Base-by-base conservation (phyloP, 768 basidiomycete species). In the Pisolithus orientalis region DNA sequence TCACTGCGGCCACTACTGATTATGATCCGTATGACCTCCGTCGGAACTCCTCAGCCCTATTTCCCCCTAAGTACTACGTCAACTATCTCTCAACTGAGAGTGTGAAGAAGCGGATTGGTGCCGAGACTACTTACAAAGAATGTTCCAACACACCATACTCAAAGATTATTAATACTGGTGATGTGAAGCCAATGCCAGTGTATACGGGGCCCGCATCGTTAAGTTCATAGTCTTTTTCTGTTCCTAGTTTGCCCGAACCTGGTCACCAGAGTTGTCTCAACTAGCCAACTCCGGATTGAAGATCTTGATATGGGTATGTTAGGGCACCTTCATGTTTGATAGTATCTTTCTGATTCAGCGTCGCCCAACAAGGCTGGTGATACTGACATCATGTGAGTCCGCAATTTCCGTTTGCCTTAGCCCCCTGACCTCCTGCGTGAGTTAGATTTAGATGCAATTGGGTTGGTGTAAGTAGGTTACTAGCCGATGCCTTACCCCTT, bases 11-110 rank as follows among this genome's bases (percentile, higher is more conserved):
- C 1, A 69, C 83, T 5, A 79, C 79, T 0, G 59, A 80, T 57
- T 69, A 72, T 10, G 82, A 86, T 54, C 56, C 72, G 0, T 64
- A 84, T 53, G 84, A 86, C 58, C 66, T 86, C 40, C 70, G 80
- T 21, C 83, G 84, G 64, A 81, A 76, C 39, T 58, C 74, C 1
- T 72, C 78, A 0, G 72, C 75, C 1, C 50, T 66, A 6, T 84
- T 84, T 64, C 83, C 84, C 5, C 78, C 82, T 0, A 74, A 80
- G 43, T 81, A 73, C 53, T 84, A 83, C 51, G 54, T 79, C 40
- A 65, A 68, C 10, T 82, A 78, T 55, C 65, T 84, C 17, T 57
- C 52, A 1, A 60, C 63, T n/a, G 38, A 70, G 0, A 55, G 62
- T 3, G 69, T 80, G 13, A 56, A 69, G 62, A 61, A 58, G 17